Percentiles rank a stretch among this genome's conserved stretches.
Conservation (phyloP, 2,329 filamentous ascomycete genomes). For the Claviceps maximensis region DNA sequence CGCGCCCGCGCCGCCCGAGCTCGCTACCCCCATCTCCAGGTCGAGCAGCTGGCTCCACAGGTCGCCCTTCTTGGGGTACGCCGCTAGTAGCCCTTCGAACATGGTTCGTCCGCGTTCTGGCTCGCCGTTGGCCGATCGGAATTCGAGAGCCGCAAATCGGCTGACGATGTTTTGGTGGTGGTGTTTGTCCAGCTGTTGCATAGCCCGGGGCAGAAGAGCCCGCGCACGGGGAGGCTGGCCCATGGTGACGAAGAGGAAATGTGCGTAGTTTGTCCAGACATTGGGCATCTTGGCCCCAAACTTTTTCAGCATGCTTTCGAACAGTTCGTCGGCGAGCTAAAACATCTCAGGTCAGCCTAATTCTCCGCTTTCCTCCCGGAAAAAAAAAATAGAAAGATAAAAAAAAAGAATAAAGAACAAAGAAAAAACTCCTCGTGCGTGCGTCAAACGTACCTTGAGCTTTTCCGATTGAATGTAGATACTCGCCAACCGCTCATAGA, state of each 20-base stretch:
- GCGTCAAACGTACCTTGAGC: constrained; percentile 49
- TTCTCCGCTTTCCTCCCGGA: background rate
- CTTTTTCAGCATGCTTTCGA: constrained; percentile 78
- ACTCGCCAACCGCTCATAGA: constrained; percentile 78
- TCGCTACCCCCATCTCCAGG: constrained; percentile 56
- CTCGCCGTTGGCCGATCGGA: constrained; percentile 69
- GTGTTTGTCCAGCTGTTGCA: constrained; percentile 62
- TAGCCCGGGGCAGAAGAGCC: constrained; percentile 66
- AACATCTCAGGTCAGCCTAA: constrained; percentile 8
- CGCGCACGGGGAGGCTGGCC: constrained; percentile 61
- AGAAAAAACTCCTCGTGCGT: background rate
- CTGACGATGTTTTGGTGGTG: constrained; percentile 58
- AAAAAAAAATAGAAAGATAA: background rate
- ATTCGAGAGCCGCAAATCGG: constrained; percentile 87
- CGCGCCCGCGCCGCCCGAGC: constrained; percentile 11
- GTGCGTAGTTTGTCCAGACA: constrained; percentile 90
- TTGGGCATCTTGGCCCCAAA: constrained; percentile 67
- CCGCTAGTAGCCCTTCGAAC: constrained; percentile 75
- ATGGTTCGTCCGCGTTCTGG: constrained; percentile 86
- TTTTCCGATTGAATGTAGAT: constrained; percentile 92
- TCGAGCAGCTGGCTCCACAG: constrained; percentile 89
- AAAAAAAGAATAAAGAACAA: background rate
- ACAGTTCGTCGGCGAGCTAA: constrained; percentile 81
- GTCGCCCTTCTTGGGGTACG: constrained; percentile 80
- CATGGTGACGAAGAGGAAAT: constrained; percentile 70